A percentile compares a stretch with the other conserved stretches of the same genome.
phyloP scores from a whole-genome alignment of 2,329 filamentous ascomycete species.

The Fusarium bactridioides region DNA sequence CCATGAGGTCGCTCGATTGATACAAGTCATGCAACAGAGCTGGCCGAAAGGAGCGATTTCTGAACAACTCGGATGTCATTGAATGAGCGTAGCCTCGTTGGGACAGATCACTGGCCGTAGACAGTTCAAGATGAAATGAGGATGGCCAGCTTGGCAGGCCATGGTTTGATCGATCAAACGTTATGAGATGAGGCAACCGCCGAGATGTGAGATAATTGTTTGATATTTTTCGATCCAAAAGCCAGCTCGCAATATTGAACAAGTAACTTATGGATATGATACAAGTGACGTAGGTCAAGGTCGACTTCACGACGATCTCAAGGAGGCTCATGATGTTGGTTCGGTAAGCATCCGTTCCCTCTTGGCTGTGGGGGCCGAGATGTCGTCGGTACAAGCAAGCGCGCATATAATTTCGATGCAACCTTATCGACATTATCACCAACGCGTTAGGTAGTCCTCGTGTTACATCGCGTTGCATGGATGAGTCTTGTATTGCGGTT shows the following conservation, averaged over 20 bases:
- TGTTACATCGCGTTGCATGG: neutral
- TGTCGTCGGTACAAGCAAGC: conserved; percentile 10
- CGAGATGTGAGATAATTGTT: neutral
- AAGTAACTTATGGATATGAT: neutral
- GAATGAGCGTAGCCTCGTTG: neutral
- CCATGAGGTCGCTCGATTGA: conserved; percentile 35
- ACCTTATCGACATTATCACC: conserved; percentile 3
- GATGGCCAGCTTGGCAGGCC: conserved; percentile 8
- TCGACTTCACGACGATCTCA: neutral
- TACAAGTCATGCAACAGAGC: conserved; percentile 36
- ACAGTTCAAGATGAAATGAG: conserved; percentile 13
- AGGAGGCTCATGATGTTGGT: neutral
- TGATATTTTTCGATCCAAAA: neutral
- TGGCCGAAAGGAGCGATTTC: conserved; percentile 21
- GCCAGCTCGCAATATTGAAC: neutral
- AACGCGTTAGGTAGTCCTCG: neutral
- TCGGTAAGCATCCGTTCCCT: neutral
- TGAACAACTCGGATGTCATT: conserved; percentile 19
- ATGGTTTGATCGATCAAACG: conserved; percentile 31
- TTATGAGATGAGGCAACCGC: conserved; percentile 10
- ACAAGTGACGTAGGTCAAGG: neutral
- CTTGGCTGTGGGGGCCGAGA: neutral
- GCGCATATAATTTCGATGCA: conserved; percentile 8
- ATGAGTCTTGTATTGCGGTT: neutral
- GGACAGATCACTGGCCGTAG: conserved; percentile 10